A percentile compares a stretch with the other conserved stretches of the same genome.
phyloP scores from a whole-genome alignment of 2,329 filamentous ascomycete genomes.

The Paracoccidioides lutzii region DNA sequence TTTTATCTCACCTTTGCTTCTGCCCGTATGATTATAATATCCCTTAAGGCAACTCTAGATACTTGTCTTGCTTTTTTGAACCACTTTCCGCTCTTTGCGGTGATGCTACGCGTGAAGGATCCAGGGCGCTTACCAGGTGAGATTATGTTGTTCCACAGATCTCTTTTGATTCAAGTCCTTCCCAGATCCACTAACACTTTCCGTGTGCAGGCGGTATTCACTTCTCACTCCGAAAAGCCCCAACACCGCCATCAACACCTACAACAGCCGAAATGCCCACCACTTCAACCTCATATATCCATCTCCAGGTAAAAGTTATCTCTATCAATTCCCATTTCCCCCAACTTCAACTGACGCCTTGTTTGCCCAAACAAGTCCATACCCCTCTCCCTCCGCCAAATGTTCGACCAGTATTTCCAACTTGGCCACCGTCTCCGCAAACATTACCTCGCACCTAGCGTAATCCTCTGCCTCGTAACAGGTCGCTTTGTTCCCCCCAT shows the following conservation, averaged over 20 bases:
- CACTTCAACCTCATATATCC: conserved; percentile 65
- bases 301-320: conserved; percentile 54
- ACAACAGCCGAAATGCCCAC: conserved; percentile 23
- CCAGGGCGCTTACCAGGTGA: conserved; percentile 71
- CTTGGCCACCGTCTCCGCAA: conserved; percentile 84
- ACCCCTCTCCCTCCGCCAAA: conserved; percentile 76
- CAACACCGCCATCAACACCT: conserved; percentile 25
- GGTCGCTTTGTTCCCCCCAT: conserved; percentile 92
- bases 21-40: conserved; percentile 88
- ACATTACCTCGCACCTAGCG: conserved; percentile 82
- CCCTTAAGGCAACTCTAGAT: conserved; percentile 79
- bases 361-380: conserved; percentile 49
- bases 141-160: conserved; percentile 10
- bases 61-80: conserved; percentile 88
- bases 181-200: conserved; percentile 6
- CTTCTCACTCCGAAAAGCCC: conserved; percentile 75
- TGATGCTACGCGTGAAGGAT: conserved; percentile 94
- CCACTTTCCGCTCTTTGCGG: conserved; percentile 90
- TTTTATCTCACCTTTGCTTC: conserved; percentile 96
- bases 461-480: conserved; percentile 75
- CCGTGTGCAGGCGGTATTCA: conserved; percentile 55
- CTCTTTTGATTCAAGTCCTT: conserved; percentile 12
- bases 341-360: conserved; percentile 4
- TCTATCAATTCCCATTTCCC: background rate
- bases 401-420: conserved; percentile 96